Base-by-base conservation (phyloP, 2,329 filamentous ascomycete species). In the Cercospora nicotianae region DNA sequence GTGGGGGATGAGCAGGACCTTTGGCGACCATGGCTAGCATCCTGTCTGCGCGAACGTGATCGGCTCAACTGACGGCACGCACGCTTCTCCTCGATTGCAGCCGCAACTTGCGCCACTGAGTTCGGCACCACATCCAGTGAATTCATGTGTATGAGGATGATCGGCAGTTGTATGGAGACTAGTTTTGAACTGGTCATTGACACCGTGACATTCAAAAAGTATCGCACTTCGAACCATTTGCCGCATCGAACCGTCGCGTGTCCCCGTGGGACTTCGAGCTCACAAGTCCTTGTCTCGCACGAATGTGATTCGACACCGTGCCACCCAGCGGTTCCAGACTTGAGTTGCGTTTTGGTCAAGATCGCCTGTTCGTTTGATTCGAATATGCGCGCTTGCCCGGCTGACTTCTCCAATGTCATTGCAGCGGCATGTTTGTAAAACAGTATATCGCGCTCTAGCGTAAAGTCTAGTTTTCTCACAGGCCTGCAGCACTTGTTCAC, bases 121-220 rank as follows among this genome's bases (percentile, higher is more conserved):
- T 86, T 87, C 18, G 85, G 85, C 8, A 86, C 80, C 7, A 87
- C 83, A 65, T 87, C 85, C 53, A 87, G 79, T 0, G 85, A 86
- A 69, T 86, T 87, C 80, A 86, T 86, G 71, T 86, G 85, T 45
- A 87, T 84, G 62, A 87, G 79, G 3, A 85, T 84, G 64, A 87
- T 83, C 4, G 85, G 85, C 53, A 87, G 75, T 69, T 87, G 85
- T 6, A 87, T 81, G 8, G 81, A 81, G 20, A 86, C 80, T n/a
- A 82, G 73, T 73, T 83, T 86, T 65, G 80, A 81, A 70, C 82
- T 81, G 13, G 80, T 77, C 26, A 80, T 79, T 55, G 79, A 77
- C n/a, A 83, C 79, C 20, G 82, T 78, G 18, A 86, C 78, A 66
- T 85, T 86, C 23, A 87, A 76, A 66, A 87, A 86, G 72, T 84